Conservation (phyloP, 2,329 filamentous ascomycete genomes). For the Ophiosphaerella korrae region DNA sequence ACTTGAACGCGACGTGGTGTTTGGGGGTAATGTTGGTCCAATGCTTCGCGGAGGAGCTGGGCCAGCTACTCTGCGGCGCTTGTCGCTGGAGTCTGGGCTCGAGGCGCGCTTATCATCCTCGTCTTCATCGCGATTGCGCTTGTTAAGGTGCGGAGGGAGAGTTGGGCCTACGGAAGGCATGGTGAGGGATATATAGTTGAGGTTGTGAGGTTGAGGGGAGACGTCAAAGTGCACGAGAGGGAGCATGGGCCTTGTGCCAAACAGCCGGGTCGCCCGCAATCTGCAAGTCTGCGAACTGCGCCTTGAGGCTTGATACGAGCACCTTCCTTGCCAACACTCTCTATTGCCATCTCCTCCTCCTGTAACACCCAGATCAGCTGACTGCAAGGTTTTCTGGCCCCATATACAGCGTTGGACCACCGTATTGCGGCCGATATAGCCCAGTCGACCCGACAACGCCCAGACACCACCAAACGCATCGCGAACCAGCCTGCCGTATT, state of each 20-base stretch:
- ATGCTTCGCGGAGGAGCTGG: slow-evolving; percentile 60
- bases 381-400: too few relatives aligned
- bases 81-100: slow-evolving; percentile 51
- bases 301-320: slow-evolving; percentile 23
- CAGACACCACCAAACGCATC: background rate
- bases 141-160: slow-evolving; percentile 67
- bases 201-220: background rate
- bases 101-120: slow-evolving; percentile 49
- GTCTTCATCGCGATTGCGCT: slow-evolving; percentile 57
- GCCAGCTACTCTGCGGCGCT: slow-evolving; percentile 59
- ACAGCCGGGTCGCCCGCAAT: slow-evolving; percentile 15
- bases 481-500: background rate
- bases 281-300: slow-evolving; percentile 15
- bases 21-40: slow-evolving; percentile 60
- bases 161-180: slow-evolving; percentile 75
- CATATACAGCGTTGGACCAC: too few relatives aligned
- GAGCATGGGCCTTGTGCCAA: slow-evolving; percentile 28
- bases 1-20: slow-evolving; percentile 32
- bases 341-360: background rate
- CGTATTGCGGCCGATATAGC: background rate
- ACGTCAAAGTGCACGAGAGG: background rate
- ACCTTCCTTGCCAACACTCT: slow-evolving; percentile 3
- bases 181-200: slow-evolving; percentile 15
- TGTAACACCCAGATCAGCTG: too few relatives aligned
- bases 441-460: background rate